phyloP scores from a whole-genome alignment of 768 basidiomycete genomes.

The Serendipita vermifera region DNA sequence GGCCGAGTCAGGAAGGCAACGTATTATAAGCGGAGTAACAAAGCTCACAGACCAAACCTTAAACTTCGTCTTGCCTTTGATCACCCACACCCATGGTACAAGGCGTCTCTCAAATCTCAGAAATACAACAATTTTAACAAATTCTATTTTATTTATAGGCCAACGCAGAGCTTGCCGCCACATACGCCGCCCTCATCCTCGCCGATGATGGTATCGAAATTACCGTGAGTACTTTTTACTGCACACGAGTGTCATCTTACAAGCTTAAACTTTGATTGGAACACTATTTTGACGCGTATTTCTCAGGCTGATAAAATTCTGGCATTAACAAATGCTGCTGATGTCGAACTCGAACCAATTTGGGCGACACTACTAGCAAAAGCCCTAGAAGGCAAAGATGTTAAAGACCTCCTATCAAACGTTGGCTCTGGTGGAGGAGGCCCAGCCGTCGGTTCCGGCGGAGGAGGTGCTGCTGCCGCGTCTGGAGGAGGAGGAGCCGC shows the following conservation, averaged over 20 bases:
- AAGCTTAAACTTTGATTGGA: neutral
- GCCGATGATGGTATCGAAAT: slow-evolving; percentile 97
- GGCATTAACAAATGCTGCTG: slow-evolving; percentile 72
- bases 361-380: slow-evolving; percentile 97
- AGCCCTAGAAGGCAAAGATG: slow-evolving; percentile 94
- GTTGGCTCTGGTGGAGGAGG: slow-evolving; percentile 80
- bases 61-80: too few relatives aligned
- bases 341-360: slow-evolving; percentile 84
- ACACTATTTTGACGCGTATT: neutral
- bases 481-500: slow-evolving; percentile 49
- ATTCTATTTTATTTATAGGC: slow-evolving; percentile 30
- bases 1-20: too few relatives aligned
- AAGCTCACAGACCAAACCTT: too few relatives aligned
- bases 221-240: slow-evolving; percentile 51
- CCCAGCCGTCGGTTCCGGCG: slow-evolving; percentile 55
- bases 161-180: slow-evolving; percentile 71
- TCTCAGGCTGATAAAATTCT: slow-evolving; percentile 80
- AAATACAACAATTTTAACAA: too few relatives aligned
- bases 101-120: too few relatives aligned
- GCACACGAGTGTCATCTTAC: neutral
- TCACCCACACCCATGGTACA: too few relatives aligned
- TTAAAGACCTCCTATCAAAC: slow-evolving; percentile 90
- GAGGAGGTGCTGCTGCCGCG: slow-evolving; percentile 38
- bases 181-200: slow-evolving; percentile 96
- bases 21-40: too few relatives aligned